Percentiles rank a stretch among this genome's conserved stretches.
These are phyloP conservation scores for Trichocladium uniseriatum DNA, from an alignment of 495 filamentous ascomycete species.

Conservation along the genomic window DNA sequence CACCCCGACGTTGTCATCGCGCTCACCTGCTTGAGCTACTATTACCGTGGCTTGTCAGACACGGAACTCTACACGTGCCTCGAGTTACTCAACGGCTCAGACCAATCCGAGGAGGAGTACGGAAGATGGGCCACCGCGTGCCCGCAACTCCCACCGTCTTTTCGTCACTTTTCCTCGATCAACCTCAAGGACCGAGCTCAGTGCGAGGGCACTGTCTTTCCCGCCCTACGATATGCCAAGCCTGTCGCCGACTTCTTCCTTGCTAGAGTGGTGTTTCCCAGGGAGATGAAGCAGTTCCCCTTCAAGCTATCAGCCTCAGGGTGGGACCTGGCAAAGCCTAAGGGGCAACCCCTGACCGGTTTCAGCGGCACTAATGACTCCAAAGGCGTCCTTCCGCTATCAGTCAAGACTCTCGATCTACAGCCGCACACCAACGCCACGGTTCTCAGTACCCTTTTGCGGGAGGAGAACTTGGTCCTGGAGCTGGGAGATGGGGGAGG, in stretches of 20 bases:
- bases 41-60: slow-evolving; percentile 52
- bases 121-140: slow-evolving; percentile 38
- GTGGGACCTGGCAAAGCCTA: slow-evolving; percentile 53
- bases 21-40: slow-evolving; percentile 61
- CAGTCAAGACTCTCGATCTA: slow-evolving; percentile 47
- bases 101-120: slow-evolving; percentile 50
- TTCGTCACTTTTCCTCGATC: slow-evolving; percentile 44
- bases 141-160: slow-evolving; percentile 25
- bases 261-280: slow-evolving; percentile 52
- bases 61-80: slow-evolving; percentile 45
- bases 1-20: slow-evolving; percentile 63
- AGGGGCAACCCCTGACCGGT: slow-evolving; percentile 45
- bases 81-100: slow-evolving; percentile 40
- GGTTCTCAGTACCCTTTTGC: slow-evolving; percentile 50
- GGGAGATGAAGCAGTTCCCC: slow-evolving; percentile 54
- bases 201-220: slow-evolving; percentile 39
- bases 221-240: slow-evolving; percentile 43
- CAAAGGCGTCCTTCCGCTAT: slow-evolving; percentile 45
- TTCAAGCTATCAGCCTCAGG: slow-evolving; percentile 58
- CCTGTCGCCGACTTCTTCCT: slow-evolving; percentile 55
- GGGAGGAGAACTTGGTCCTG: slow-evolving; percentile 43
- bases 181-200: slow-evolving; percentile 48
- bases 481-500: slow-evolving; percentile 19
- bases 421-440: slow-evolving; percentile 56
- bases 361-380: slow-evolving; percentile 72